Evolutionary conservation across 345 rosid genomes (phyloP).

Genomic region (Eucalyptus cloeziana): DNA sequence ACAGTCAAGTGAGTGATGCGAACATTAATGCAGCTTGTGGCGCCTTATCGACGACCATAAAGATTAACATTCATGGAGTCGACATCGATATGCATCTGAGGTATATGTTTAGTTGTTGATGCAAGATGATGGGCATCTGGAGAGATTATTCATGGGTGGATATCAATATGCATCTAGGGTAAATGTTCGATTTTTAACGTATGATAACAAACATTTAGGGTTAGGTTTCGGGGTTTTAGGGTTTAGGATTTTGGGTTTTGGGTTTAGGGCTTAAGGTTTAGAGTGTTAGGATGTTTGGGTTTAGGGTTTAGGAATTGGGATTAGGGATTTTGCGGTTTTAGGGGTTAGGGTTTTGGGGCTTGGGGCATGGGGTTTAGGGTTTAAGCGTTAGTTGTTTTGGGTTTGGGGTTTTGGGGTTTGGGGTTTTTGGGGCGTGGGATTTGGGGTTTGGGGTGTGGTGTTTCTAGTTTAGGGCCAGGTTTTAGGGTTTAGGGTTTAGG

Average conservation of each 20-base stretch:
- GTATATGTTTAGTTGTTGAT: neutral
- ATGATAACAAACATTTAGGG: fast-evolving
- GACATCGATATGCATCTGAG: neutral
- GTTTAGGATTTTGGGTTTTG: neutral
- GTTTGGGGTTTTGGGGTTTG: neutral
- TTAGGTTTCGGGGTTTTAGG: neutral
- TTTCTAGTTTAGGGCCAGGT: too few relatives aligned
- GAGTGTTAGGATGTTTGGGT: too few relatives aligned
- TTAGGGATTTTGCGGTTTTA: neutral
- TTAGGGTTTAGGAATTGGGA: neutral
- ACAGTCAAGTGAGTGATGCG: neutral
- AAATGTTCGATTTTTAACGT: neutral
- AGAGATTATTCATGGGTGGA: neutral
- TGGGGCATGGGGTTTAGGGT: neutral
- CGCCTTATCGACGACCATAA: neutral
- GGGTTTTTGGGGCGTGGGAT: too few relatives aligned
- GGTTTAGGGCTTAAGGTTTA: neutral
- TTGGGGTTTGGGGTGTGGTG: too few relatives aligned
- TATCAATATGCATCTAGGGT: neutral
- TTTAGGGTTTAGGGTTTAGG: too few relatives aligned
- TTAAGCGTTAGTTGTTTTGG: neutral
- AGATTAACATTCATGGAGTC: neutral
- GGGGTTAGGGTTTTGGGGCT: neutral
- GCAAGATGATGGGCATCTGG: neutral
- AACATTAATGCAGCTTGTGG: neutral